These are phyloP conservation scores for Komagataea norvegica DNA, from an alignment of 1,139 yeast species.

Conservation along the genomic window DNA sequence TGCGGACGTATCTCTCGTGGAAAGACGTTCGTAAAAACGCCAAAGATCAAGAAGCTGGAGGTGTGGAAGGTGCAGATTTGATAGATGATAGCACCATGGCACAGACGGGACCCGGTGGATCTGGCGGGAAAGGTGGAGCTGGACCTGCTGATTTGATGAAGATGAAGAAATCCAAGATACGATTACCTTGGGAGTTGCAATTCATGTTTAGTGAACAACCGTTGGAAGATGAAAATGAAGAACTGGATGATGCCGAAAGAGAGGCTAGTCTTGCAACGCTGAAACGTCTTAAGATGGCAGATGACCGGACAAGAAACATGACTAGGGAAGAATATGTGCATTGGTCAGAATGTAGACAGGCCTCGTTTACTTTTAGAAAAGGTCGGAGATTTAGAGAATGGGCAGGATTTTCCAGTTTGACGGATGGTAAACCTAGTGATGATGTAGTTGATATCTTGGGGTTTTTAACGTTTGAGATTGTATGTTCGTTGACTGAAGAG, in stretches of 20 bases:
- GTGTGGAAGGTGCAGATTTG: conserved; percentile 31
- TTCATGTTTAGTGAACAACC: conserved; percentile 93
- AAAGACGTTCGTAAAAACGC: conserved; percentile 97
- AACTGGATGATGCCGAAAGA: conserved; percentile 68
- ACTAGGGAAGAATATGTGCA: conserved; percentile 96
- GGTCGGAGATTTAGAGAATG: conserved; percentile 92
- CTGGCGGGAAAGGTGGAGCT: conserved; percentile 22
- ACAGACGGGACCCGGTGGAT: conserved; percentile 20
- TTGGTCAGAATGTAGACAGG: conserved; percentile 98
- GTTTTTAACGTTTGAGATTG: conserved; percentile 92
- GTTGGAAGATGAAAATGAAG: conserved; percentile 74
- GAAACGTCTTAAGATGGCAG: conserved; percentile 86
- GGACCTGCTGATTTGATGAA: conserved; percentile 51
- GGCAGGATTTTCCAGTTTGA: conserved; percentile 82
- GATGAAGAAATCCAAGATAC: conserved; percentile 71
- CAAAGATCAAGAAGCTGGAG: conserved; percentile 80
- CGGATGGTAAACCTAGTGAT: conserved; percentile 91
- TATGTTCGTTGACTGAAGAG: conserved; percentile 88
- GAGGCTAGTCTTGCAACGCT: conserved; percentile 88
- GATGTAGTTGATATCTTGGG: conserved; percentile 96
- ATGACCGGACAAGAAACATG: conserved; percentile 89
- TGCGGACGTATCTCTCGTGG: conserved; percentile 92
- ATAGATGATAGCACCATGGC: conserved; percentile 34
- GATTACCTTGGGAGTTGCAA: conserved; percentile 93
- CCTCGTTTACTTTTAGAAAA: conserved; percentile 91